Conservation (phyloP, 75 land plant genomes). For the Selaginella tamariscina region DNA sequence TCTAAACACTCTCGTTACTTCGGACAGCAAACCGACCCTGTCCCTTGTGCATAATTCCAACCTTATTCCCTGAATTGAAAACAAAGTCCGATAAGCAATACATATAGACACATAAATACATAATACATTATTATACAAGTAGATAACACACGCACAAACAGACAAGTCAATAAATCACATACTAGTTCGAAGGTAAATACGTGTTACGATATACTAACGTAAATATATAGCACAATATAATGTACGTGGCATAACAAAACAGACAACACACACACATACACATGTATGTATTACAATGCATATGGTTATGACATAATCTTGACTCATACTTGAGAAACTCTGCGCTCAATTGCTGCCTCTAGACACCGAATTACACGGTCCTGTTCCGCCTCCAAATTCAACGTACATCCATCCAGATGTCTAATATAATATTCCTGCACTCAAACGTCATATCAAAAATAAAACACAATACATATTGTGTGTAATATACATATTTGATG, state of each 20-base stretch:
- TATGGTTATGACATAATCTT: too few relatives aligned
- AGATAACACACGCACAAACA: too few relatives aligned
- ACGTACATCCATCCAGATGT: not conserved
- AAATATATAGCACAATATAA: not conserved
- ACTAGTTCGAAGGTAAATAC: too few relatives aligned
- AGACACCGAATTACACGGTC: constrained; percentile 2
- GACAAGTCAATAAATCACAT: too few relatives aligned
- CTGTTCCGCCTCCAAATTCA: constrained; percentile 15
- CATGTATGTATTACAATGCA: not conserved
- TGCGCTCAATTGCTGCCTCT: constrained; percentile 14
- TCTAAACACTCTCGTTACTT: constrained; percentile 35
- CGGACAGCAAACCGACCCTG: constrained; percentile 40
- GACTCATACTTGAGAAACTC: not conserved
- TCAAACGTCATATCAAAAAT: not conserved
- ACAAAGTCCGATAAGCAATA: too few relatives aligned
- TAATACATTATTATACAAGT: too few relatives aligned
- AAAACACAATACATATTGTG: too few relatives aligned
- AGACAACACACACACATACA: not conserved
- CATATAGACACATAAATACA: too few relatives aligned
- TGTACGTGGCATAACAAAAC: not conserved
- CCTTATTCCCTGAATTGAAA: constrained; percentile 51
- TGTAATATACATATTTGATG: too few relatives aligned
- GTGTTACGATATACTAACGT: too few relatives aligned
- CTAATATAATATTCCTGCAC: constrained; percentile 10
- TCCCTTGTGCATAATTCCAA: constrained; percentile 32